A percentile compares a stretch with the other conserved stretches of the same genome.
These are phyloP conservation scores for Fonsecaea pugnacius DNA, from an alignment of 2,329 filamentous ascomycete genomes.

Conservation along the genomic window DNA sequence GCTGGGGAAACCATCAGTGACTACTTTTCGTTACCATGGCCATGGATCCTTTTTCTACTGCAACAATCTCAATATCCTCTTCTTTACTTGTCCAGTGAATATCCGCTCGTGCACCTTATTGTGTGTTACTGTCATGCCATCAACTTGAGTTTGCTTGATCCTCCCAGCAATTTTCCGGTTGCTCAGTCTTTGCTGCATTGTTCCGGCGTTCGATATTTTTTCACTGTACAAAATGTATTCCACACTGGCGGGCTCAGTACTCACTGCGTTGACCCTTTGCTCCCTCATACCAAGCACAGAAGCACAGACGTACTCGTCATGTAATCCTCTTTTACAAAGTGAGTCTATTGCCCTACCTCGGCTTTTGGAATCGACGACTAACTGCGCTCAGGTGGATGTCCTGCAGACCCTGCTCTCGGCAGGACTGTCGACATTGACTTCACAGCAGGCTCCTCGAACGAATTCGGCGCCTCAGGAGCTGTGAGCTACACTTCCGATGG, in stretches of 20 bases:
- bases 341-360: conserved; percentile 29
- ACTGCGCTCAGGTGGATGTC: conserved; percentile 55
- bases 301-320: conserved; percentile 52
- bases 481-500: conserved; percentile 78
- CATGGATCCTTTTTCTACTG: conserved; percentile 17
- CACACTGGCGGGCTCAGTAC: conserved; percentile 20
- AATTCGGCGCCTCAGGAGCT: conserved; percentile 72
- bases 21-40: conserved; percentile 14
- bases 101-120: background rate
- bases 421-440: conserved; percentile 86
- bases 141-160: conserved; percentile 7
- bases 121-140: conserved; percentile 21
- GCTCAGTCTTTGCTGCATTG: conserved; percentile 28
- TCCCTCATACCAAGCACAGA: conserved; percentile 35
- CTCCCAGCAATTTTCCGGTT: conserved; percentile 14
- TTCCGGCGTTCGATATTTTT: conserved; percentile 27
- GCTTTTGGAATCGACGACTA: background rate
- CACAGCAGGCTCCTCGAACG: conserved; percentile 73
- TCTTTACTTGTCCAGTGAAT: conserved; percentile 12
- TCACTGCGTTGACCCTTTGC: conserved; percentile 26
- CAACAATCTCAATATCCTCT: background rate
- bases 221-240: conserved; percentile 29
- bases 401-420: conserved; percentile 77
- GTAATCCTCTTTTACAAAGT: conserved; percentile 50
- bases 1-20: conserved; percentile 3